Conservation (phyloP, 176 grass and related monocot genomes). For the Musa itinerans region DNA sequence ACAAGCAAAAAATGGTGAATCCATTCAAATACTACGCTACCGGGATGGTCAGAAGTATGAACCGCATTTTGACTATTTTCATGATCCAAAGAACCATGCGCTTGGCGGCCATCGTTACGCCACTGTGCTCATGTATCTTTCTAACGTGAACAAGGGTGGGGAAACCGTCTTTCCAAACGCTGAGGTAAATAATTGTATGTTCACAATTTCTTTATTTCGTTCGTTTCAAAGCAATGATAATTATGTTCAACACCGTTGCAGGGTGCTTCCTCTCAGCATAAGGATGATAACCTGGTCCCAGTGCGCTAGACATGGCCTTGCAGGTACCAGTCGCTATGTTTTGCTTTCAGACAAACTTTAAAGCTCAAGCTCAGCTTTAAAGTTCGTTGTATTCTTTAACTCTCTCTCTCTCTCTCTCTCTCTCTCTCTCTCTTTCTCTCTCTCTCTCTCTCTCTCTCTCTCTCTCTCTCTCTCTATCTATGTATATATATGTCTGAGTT, state of each 20-base stretch:
- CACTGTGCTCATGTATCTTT: slow-evolving; percentile 14
- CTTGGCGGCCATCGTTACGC: background rate
- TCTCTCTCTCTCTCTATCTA: too few relatives aligned
- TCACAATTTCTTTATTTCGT: background rate
- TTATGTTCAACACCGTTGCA: background rate
- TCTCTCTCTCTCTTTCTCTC: too few relatives aligned
- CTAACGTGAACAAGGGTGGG: slow-evolving; percentile 4
- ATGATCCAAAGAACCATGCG: background rate
- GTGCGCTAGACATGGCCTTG: slow-evolving; percentile 4
- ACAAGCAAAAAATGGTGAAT: slow-evolving; percentile 8
- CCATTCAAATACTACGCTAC: slow-evolving; percentile 14
- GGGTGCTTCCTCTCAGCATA: slow-evolving; percentile 1
- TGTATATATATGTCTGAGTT: too few relatives aligned
- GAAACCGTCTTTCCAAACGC: slow-evolving; percentile 15
- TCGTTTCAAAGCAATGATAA: background rate
- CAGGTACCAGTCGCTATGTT: background rate
- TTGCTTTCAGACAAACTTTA: background rate
- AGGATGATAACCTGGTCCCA: slow-evolving; percentile 12
- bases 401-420: too few relatives aligned
- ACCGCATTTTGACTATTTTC: slow-evolving; percentile 4
- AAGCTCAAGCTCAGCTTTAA: too few relatives aligned
- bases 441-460: too few relatives aligned
- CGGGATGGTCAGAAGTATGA: background rate
- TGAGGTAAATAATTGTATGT: background rate
- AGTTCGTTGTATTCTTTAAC: too few relatives aligned